Conservation (phyloP, 257 asterid species). For the Echium plantagineum region DNA sequence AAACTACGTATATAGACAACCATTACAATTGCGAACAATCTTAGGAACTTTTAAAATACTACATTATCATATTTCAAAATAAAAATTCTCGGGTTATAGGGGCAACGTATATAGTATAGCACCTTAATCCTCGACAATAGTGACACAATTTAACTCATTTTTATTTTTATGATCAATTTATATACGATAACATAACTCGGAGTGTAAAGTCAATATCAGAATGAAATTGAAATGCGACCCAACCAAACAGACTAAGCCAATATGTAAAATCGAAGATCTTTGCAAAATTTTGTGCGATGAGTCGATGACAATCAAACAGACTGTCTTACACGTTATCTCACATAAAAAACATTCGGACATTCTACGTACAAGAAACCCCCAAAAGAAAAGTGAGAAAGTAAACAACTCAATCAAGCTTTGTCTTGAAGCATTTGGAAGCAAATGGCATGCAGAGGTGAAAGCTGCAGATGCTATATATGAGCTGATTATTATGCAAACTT, state of each 20-base stretch:
- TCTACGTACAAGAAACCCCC: conserved; percentile 13
- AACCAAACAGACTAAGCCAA: not conserved
- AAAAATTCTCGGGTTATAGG: too few species aligned
- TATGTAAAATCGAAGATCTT: conserved; percentile 7
- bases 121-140: too few species aligned
- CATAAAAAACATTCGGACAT: conserved; percentile 30
- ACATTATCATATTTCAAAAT: too few species aligned
- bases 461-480: conserved; percentile 18
- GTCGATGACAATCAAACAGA: conserved; percentile 4
- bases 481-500: not conserved
- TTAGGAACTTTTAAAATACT: too few species aligned
- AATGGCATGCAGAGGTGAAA: conserved; percentile 30
- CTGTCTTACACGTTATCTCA: conserved; percentile 37
- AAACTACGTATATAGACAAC: conserved; percentile 39
- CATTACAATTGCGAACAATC: conserved; percentile 62
- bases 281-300: not conserved
- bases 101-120: too few species aligned
- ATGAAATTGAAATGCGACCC: too few species aligned
- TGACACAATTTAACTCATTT: too few species aligned
- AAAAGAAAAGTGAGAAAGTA: not conserved
- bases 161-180: too few species aligned
- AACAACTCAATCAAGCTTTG: conserved; percentile 17
- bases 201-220: too few species aligned
- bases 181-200: too few species aligned
- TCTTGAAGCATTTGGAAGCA: conserved; percentile 23